Conservation (phyloP, 176 grass and related monocot species). For the Hsuehochloa calcarea region DNA sequence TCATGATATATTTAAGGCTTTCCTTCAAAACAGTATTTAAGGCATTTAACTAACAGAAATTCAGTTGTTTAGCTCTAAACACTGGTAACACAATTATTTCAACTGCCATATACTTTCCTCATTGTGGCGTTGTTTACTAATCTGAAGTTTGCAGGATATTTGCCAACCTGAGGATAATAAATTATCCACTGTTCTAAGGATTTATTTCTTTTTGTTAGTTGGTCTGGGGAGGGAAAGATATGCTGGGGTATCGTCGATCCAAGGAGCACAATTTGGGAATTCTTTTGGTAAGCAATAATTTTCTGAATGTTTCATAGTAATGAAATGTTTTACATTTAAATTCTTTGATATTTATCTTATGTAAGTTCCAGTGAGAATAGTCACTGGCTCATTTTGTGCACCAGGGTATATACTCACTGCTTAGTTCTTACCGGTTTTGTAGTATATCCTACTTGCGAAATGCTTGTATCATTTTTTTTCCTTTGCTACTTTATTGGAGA, state of each 20-base stretch:
- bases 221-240: slow-evolving; percentile 67
- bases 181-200: neutral
- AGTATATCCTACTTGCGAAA: neutral
- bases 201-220: slow-evolving; percentile 54
- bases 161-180: neutral
- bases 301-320: slow-evolving; percentile 9
- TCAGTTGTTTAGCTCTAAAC: neutral
- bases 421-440: neutral
- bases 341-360: slow-evolving; percentile 2
- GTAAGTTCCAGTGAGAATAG: slow-evolving; percentile 12
- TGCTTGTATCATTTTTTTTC: neutral
- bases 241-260: slow-evolving; percentile 37
- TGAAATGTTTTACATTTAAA: neutral
- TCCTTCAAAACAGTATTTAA: neutral
- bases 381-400: neutral
- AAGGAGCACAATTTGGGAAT: slow-evolving; percentile 94
- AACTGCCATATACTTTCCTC: neutral
- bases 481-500: slow-evolving; percentile 7
- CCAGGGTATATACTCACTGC: neutral
- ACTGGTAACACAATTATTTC: slow-evolving; percentile 12
- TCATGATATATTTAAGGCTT: neutral
- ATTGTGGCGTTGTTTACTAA: neutral
- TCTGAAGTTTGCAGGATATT: slow-evolving; percentile 5
- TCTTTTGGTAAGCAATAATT: slow-evolving; percentile 76
- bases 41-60: neutral